A percentile compares a stretch with the other conserved stretches of the same genome.
phyloP scores from a whole-genome alignment of 495 filamentous ascomycete genomes.

The Aspergillus sparsus region DNA sequence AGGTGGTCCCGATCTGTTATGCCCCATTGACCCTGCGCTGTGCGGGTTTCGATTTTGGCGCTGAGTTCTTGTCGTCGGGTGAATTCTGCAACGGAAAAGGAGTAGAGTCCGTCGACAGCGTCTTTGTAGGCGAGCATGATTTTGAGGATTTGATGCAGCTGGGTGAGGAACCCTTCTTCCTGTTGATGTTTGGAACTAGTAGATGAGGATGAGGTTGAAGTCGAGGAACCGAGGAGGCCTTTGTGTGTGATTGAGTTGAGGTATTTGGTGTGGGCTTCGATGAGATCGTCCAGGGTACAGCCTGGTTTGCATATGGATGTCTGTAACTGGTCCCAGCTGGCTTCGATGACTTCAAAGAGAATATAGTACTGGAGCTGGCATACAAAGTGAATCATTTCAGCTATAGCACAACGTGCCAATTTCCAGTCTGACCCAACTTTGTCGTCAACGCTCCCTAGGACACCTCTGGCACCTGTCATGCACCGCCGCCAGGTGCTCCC shows the following conservation, averaged over 20 bases:
- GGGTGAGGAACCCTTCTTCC: slow-evolving; percentile 82
- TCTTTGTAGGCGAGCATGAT: slow-evolving; percentile 94
- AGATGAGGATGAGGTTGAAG: slow-evolving; percentile 38
- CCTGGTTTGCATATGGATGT: slow-evolving; percentile 75
- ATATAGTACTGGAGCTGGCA: slow-evolving; percentile 98
- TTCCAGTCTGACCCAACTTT: slow-evolving; percentile 86
- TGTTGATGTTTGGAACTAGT: slow-evolving; percentile 51
- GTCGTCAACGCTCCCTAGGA: slow-evolving; percentile 79
- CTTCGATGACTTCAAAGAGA: slow-evolving; percentile 96
- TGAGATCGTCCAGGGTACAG: slow-evolving; percentile 91
- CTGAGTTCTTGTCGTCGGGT: slow-evolving; percentile 82
- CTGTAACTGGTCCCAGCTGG: slow-evolving; percentile 86
- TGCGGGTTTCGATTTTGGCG: slow-evolving; percentile 68
- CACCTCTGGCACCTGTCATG: slow-evolving; percentile 92
- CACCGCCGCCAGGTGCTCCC: slow-evolving; percentile 89
- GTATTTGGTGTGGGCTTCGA: slow-evolving; percentile 86
- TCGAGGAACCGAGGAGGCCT: slow-evolving; percentile 78
- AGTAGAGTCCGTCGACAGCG: slow-evolving; percentile 90
- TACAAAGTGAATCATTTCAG: slow-evolving; percentile 98
- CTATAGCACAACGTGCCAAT: slow-evolving; percentile 77
- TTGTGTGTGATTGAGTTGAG: slow-evolving; percentile 95
- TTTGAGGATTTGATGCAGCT: slow-evolving; percentile 89
- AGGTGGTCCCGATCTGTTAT: slow-evolving; percentile 56
- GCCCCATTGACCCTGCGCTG: slow-evolving; percentile 63
- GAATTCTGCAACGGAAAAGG: slow-evolving; percentile 90